Base-by-base conservation (phyloP, 1,284 basidiomycete genomes). In the Sporisorium graminicola region DNA sequence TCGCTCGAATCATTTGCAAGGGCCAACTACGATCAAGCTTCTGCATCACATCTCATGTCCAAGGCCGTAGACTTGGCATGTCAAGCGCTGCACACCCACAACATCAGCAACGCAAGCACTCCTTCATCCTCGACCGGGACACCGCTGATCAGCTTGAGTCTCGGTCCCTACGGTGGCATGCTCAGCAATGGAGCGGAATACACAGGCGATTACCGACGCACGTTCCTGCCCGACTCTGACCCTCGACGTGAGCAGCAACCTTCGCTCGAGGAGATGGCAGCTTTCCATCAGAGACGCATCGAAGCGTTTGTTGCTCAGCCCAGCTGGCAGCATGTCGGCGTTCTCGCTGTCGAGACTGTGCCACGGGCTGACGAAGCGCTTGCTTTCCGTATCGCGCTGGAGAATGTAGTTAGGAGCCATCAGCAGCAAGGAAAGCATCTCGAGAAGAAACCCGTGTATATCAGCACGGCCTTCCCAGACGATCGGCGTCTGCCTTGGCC, bases 101-200 rank as follows among this genome's bases (percentile, higher is more conserved):
- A 42, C 40, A 67, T 20, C 20, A 47, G 18, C 29, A 55, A 43
- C 16, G 1, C 26, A 16, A 29, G 42, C 14, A 14, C 58, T 5
- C 22, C 55, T 24, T 31, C 51, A 0, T 31, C 47, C 5, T 59
- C 65, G 2, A 35, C 24, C 0, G 53, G 49, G 12, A 57, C n/a
- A 27, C 73, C 81, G 1, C 9, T 80, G 22, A 65, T 82, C 27
- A 65, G 70, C 22, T 64, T 83, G 27, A 75, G 74, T 29, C 57
- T 83, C 9, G 81, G 81, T 3, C 81, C 81, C 5, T 83, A 82
- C 52, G 81, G 79, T 13, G 79, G 56, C 9, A 66, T 77, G 62
- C 74, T 82, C 18, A 72, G 78, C 65, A 77, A 81, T 54, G 79
- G 79, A 22, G 72, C 78, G 5, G 79, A 81, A 50, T 81, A 82